Evolutionary conservation across 2,329 filamentous ascomycete genomes (phyloP), one percentile per base, ranked within the genome.

Genomic region (Aspergillus tamarii): DNA sequence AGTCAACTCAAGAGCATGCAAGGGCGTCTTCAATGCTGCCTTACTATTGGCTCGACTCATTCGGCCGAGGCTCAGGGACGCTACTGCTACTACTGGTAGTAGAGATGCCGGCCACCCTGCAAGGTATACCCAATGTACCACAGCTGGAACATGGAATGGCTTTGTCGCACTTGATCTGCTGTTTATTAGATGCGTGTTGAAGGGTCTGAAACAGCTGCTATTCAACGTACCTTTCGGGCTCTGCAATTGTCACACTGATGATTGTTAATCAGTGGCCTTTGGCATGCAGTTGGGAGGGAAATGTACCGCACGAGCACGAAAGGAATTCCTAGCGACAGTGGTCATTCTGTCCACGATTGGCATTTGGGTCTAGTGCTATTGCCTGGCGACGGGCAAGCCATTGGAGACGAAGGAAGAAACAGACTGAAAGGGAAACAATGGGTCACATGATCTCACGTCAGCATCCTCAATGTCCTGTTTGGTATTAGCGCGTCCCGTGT

Each of bases 211-310:
- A 39, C 3, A n/a, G n/a, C 11, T 11, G 16, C 7, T 19, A 30
- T 61, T 23, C 11, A 43, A 28, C 30, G 10, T 66, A 73, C 72
- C 69, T 73, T 73, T 48, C 72, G 66, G 28, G 68, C 48, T 50
- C 72, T 70, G 60, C 72, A 73, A 61, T 73, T 73, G 41, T 73
- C 71, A 32, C 72, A 73, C 72, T 73, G 21, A 28, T 28, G 3
- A 11, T 4, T 30, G 39, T 64, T 12, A 59, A 19, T 56, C 36
- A 43, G 34, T 50, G 28, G 21, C 14, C 21, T 32, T 34, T 4
- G 16, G 21, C 6, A 14, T n/a, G 3, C 23, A 30, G 14, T 28
- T 26, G 28, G 30, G 28, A 26, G 36, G 45, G n/a, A 53, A 32
- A 56, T 67, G 23, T 69, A 72, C 70, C 45, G 71, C 71, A 32